Evolutionary conservation across 2,329 filamentous ascomycete genomes (phyloP).

Genomic region (Zarea fungicola): DNA sequence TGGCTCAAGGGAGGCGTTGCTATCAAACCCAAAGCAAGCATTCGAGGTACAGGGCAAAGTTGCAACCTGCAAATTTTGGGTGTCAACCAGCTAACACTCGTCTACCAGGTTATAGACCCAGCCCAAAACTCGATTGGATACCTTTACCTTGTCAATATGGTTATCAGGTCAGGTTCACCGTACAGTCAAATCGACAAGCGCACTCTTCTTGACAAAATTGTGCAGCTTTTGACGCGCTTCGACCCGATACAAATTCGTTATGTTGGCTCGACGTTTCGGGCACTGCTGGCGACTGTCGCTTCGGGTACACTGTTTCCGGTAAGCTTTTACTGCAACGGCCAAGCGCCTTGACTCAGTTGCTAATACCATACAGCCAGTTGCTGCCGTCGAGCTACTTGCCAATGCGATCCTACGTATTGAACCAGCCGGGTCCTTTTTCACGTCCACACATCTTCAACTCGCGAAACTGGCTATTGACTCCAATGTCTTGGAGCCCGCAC

Average conservation of each 20-base stretch:
- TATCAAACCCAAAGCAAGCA: constrained; percentile 30
- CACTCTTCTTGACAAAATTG: constrained; percentile 35
- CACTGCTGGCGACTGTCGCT: constrained; percentile 37
- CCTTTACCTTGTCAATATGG: constrained; percentile 40
- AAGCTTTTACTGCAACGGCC: constrained; percentile 16
- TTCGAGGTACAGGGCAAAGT: constrained; percentile 32
- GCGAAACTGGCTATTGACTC: constrained; percentile 54
- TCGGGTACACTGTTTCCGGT: constrained; percentile 39
- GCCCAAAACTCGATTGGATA: constrained; percentile 47
- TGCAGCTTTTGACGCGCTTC: constrained; percentile 43
- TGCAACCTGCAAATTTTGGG: neutral
- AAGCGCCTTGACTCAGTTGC: neutral
- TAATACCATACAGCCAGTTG: constrained; percentile 33
- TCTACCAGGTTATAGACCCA: constrained; percentile 40
- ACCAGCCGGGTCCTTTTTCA: constrained; percentile 61
- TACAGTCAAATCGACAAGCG: constrained; percentile 26
- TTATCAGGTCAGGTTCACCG: constrained; percentile 23
- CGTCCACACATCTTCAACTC: constrained; percentile 55
- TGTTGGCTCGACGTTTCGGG: constrained; percentile 37
- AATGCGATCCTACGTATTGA: constrained; percentile 61
- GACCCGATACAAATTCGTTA: constrained; percentile 50
- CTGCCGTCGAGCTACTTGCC: constrained; percentile 41
- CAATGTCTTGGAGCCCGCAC: constrained; percentile 46
- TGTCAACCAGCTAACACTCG: constrained; percentile 15
- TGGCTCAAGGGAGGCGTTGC: constrained; percentile 27